Evolutionary conservation across 2,329 filamentous ascomycete genomes (phyloP).

Genomic region (Zymoseptoria crescenta): DNA sequence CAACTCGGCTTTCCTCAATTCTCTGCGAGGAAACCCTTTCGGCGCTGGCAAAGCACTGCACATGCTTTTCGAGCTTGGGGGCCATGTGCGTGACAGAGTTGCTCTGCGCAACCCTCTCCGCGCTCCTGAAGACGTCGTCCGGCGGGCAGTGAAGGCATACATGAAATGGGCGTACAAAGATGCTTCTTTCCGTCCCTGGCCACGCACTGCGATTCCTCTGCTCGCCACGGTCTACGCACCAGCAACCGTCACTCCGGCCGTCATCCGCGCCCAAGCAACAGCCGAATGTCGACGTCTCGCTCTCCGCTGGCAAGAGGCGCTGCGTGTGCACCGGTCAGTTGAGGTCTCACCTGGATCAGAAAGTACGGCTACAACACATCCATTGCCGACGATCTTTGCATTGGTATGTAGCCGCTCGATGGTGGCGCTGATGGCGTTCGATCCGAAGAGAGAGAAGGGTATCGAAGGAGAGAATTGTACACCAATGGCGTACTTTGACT

Average conservation of each 20-base stretch:
- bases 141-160: slow-evolving; percentile 35
- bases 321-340: slow-evolving; percentile 24
- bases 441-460: slow-evolving; percentile 4
- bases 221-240: slow-evolving; percentile 39
- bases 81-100: slow-evolving; percentile 44
- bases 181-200: slow-evolving; percentile 31
- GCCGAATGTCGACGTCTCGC: slow-evolving; percentile 38
- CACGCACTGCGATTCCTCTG: slow-evolving; percentile 31
- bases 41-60: slow-evolving; percentile 45
- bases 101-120: slow-evolving; percentile 23
- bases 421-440: slow-evolving; percentile 45
- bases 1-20: slow-evolving; percentile 41
- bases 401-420: slow-evolving; percentile 47
- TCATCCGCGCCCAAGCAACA: slow-evolving; percentile 38
- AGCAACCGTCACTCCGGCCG: slow-evolving; percentile 32
- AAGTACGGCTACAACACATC: slow-evolving; percentile 15
- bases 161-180: slow-evolving; percentile 49
- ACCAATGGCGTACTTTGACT: slow-evolving; percentile 46
- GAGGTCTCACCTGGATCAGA: slow-evolving; percentile 19
- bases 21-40: slow-evolving; percentile 37
- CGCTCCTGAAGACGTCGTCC: slow-evolving; percentile 18
- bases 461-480: slow-evolving; percentile 13
- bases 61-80: slow-evolving; percentile 44
- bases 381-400: slow-evolving; percentile 46
- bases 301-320: slow-evolving; percentile 34